A percentile compares a stretch with the other conserved stretches of the same genome.
Evolutionary conservation across 106 monocot species (phyloP).

Genomic region (Acorus gramineus): DNA sequence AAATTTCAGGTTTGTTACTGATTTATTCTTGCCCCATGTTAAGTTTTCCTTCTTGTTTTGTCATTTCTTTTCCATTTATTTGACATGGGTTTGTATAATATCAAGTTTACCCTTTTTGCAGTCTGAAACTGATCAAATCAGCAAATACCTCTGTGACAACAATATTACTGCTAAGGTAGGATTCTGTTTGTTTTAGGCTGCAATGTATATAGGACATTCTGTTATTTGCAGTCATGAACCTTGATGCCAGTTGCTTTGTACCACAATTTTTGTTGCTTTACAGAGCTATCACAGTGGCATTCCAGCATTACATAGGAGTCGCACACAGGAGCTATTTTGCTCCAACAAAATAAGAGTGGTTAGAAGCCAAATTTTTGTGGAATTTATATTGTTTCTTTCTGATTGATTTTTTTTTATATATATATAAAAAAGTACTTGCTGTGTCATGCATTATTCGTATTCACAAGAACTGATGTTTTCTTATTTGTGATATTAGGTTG

Average conservation of each 20-base stretch:
- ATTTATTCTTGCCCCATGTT: too few species aligned
- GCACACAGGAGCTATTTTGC: conserved; percentile 70
- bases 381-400: too few species aligned
- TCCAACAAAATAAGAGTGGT: conserved; percentile 93
- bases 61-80: not conserved
- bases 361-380: not conserved
- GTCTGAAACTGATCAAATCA: conserved; percentile 74
- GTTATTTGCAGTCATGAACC: not conserved
- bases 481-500: conserved; percentile 46
- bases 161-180: conserved; percentile 76
- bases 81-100: too few species aligned
- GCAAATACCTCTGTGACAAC: conserved; percentile 85
- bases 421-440: too few species aligned
- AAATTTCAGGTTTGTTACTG: conserved; percentile 75
- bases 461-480: not conserved
- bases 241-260: conserved; percentile 5
- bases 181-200: not conserved
- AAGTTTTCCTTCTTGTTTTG: not conserved
- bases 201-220: not conserved
- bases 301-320: conserved; percentile 48
- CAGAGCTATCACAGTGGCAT: conserved; percentile 87
- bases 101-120: conserved; percentile 19
- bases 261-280: not conserved
- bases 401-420: too few species aligned
- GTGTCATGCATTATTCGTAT: too few species aligned